A percentile compares a stretch with the other conserved stretches of the same genome.
Conservation (phyloP, 2,329 filamentous ascomycete genomes). For the Fusarium ambrosium region DNA sequence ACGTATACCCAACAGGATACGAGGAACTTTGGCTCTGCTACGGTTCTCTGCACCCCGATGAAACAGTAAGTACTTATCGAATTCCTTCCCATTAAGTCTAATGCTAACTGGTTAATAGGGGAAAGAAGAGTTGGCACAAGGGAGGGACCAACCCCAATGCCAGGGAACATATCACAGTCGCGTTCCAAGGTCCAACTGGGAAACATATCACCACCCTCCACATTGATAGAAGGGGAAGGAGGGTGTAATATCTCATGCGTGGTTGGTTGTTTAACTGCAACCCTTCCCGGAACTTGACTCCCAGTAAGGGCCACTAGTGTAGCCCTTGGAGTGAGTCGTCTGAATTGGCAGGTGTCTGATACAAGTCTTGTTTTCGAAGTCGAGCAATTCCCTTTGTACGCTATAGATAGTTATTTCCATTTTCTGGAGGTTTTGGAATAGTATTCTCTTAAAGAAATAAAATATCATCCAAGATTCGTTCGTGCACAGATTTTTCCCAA, state of each 20-base stretch:
- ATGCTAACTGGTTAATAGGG: not conserved
- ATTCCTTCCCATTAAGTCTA: not conserved
- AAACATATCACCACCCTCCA: not conserved
- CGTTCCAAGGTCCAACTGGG: not conserved
- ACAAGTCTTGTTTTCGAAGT: not conserved
- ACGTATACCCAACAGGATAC: not conserved
- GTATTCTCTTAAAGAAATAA: not conserved
- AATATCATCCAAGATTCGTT: not conserved
- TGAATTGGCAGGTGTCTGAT: not conserved
- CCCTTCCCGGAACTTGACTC: not conserved
- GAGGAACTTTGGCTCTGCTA: not conserved
- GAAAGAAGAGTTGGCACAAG: not conserved
- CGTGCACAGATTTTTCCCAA: not conserved
- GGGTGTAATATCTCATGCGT: not conserved
- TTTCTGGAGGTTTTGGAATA: not conserved
- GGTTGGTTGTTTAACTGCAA: not conserved
- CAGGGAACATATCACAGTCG: not conserved
- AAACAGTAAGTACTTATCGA: not conserved
- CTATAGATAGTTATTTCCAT: not conserved
- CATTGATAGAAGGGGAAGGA: not conserved
- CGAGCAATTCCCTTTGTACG: not conserved
- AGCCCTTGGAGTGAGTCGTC: not conserved
- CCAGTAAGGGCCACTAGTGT: not conserved
- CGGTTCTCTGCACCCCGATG: not conserved
- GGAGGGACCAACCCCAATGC: not conserved